Evolutionary conservation across 2,329 filamentous ascomycete species (phyloP), one percentile per base, ranked within the genome.

Genomic region (Remersonia thermophila): DNA sequence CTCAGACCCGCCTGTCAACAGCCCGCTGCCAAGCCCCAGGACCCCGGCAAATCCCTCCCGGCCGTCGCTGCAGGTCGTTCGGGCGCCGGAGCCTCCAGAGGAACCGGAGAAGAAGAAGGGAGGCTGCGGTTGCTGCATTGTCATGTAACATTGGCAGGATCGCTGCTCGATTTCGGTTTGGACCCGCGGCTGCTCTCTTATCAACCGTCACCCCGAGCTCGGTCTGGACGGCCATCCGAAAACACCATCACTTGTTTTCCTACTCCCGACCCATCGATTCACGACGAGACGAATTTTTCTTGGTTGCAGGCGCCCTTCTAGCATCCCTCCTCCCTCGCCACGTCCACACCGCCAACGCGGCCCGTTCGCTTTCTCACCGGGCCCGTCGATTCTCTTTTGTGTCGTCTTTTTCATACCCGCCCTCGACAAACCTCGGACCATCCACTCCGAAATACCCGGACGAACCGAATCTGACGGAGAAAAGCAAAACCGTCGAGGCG

Each of bases 121-220:
- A 44, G 70, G 73, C 9, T 80, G 79, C 47, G 76, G 73, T 40
- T 82, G 80, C 57, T 86, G 81, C 57, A 64, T 83, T 42, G 70
- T 87, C 47, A 85, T 85, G 81, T 85, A 65, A 73, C n/a, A n/a
- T 46, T n/a, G 20, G 20, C 20, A 5, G 5, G 5, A 5, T 23
- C 9, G 20, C 20, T 23, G 5, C 20, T 23, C 20, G 20, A 23
- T 5, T 6, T 16, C 10, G 20, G 9, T 23, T 9, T 23, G 20
- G 20, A 23, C 5, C 20, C 20, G 20, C 20, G 5, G 20, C 28
- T 9, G 11, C 18, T 13, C n/a, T 28, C 17, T 26, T n/a, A 23
- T 23, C 20, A 9, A 9, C 20, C 20, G 9, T 23, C 20, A 5
- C 9, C 20, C 20, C 20, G 20, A 23, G 20, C 20, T 23, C 20